A percentile compares a stretch with the other conserved stretches of the same genome.
phyloP scores from a whole-genome alignment of 495 filamentous ascomycete species.

The Hypoxylon perforatum region DNA sequence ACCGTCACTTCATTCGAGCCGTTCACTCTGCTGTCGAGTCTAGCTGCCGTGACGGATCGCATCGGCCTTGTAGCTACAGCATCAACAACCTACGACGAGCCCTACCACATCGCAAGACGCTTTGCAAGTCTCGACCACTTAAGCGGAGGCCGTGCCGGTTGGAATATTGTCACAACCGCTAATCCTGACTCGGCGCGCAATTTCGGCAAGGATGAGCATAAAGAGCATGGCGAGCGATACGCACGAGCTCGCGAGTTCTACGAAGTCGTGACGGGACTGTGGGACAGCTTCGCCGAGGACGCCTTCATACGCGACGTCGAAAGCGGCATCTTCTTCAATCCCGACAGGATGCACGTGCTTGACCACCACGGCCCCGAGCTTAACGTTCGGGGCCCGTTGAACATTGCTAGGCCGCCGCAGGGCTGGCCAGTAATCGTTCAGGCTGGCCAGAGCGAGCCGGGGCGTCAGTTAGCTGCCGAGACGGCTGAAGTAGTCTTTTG shows the following conservation, averaged over 20 bases:
- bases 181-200: slow-evolving; percentile 66
- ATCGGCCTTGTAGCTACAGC: slow-evolving; percentile 64
- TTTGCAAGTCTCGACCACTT: slow-evolving; percentile 71
- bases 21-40: slow-evolving; percentile 59
- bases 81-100: slow-evolving; percentile 65
- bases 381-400: slow-evolving; percentile 59
- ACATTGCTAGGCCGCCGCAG: slow-evolving; percentile 64
- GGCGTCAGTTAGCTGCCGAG: slow-evolving; percentile 63
- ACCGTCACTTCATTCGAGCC: slow-evolving; percentile 66
- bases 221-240: slow-evolving; percentile 70
- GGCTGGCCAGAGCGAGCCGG: slow-evolving; percentile 65
- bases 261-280: slow-evolving; percentile 65
- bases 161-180: slow-evolving; percentile 74
- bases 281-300: slow-evolving; percentile 67
- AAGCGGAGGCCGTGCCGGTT: slow-evolving; percentile 67
- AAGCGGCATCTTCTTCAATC: slow-evolving; percentile 60
- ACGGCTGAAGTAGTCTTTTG: slow-evolving; percentile 66
- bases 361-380: slow-evolving; percentile 63
- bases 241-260: slow-evolving; percentile 69
- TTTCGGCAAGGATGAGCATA: slow-evolving; percentile 63
- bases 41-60: slow-evolving; percentile 62
- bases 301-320: slow-evolving; percentile 62
- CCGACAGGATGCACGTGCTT: slow-evolving; percentile 60
- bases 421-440: slow-evolving; percentile 68
- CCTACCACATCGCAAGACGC: slow-evolving; percentile 66